Conservation (phyloP, 148 eudicot species). For the Camellia granthamiana region DNA sequence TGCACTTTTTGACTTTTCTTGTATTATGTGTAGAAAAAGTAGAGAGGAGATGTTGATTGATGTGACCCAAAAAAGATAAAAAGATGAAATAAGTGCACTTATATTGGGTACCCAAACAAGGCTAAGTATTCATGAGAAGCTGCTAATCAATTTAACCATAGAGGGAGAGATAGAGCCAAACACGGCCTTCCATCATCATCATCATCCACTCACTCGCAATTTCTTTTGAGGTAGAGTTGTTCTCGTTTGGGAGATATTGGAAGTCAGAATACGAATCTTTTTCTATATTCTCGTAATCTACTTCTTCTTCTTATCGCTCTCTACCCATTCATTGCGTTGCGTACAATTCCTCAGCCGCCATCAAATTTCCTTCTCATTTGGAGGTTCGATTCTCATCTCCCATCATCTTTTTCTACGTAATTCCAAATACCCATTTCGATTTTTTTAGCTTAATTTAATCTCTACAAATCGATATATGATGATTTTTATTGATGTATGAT, state of each 20-base stretch:
- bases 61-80: no score
- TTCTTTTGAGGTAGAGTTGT: neutral
- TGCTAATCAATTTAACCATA: neutral
- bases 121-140: neutral
- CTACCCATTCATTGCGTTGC: neutral
- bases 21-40: no score
- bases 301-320: neutral
- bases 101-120: no score
- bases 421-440: neutral
- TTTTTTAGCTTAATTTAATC: conserved; percentile 5
- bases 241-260: no score
- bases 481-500: neutral
- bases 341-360: neutral
- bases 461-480: neutral
- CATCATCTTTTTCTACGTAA: neutral
- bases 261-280: neutral
- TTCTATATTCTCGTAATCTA: neutral
- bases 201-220: neutral
- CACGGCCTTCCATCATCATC: conserved; percentile 3
- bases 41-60: no score
- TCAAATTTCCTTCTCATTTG: neutral
- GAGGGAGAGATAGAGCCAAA: neutral
- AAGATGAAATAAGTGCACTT: no score
- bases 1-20: no score
- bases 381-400: conserved; percentile 1